Evolutionary conservation across 495 filamentous ascomycete species (phyloP).

Genomic region (Aspergillus coremiiformis): DNA sequence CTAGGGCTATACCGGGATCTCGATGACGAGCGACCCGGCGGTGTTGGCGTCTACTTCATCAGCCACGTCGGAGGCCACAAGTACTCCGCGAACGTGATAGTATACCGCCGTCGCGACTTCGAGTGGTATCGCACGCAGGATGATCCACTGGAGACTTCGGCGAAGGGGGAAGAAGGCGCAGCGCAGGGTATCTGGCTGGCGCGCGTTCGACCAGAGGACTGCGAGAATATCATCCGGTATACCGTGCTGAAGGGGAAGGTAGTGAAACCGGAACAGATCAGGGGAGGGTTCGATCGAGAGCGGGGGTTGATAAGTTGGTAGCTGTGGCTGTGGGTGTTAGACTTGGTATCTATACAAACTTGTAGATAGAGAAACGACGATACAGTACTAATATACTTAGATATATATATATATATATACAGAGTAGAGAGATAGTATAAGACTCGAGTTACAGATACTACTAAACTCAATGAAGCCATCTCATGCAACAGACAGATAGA

Average conservation of each 20-base stretch:
- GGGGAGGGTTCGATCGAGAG: constrained; percentile 83
- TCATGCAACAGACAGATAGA: too few species aligned
- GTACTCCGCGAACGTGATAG: constrained; percentile 69
- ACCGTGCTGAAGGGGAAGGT: constrained; percentile 92
- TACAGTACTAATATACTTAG: too few species aligned
- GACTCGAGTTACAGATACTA: too few species aligned
- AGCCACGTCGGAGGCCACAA: constrained; percentile 58
- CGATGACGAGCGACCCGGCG: constrained; percentile 77
- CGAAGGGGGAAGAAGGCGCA: constrained; percentile 49
- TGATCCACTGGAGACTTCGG: constrained; percentile 15
- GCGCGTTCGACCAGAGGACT: constrained; percentile 80
- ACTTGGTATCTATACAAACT: not conserved
- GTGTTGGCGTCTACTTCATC: constrained; percentile 92
- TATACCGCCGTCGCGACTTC: constrained; percentile 66
- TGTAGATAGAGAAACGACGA: too few species aligned
- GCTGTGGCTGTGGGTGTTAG: not conserved
- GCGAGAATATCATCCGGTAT: constrained; percentile 84
- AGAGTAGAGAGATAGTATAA: too few species aligned
- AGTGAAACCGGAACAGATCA: constrained; percentile 75
- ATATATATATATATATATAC: too few species aligned
- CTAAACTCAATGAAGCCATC: too few species aligned
- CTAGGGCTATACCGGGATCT: constrained; percentile 80
- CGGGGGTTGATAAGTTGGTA: constrained; percentile 84
- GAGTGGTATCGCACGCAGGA: constrained; percentile 38
- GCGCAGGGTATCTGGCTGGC: constrained; percentile 94